Percentiles rank a stretch among this genome's conserved stretches.
Conservation (phyloP, 164 flowering plant species). For the Santalum album region DNA sequence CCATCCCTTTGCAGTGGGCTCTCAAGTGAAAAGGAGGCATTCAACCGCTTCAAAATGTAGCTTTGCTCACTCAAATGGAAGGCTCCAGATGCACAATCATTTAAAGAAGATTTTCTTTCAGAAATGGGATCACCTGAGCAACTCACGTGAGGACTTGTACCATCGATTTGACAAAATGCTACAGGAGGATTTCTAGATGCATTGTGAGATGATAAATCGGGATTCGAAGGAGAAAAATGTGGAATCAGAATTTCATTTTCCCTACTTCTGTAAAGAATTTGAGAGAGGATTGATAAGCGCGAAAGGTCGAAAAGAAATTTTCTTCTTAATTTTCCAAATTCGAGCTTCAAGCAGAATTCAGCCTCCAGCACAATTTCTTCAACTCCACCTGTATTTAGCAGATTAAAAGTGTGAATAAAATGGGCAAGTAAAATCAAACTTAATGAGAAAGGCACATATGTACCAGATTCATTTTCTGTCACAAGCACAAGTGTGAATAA, state of each 20-base stretch:
- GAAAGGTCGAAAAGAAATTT: slow-evolving; percentile 34
- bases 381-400: slow-evolving; percentile 41
- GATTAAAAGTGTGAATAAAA: slow-evolving; percentile 2
- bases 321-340: slow-evolving; percentile 28
- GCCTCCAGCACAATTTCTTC: slow-evolving; percentile 47
- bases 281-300: slow-evolving; percentile 50
- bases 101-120: slow-evolving; percentile 10
- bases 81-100: slow-evolving; percentile 8
- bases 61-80: slow-evolving; percentile 20
- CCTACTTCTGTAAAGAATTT: slow-evolving; percentile 14
- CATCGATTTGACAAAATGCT: slow-evolving; percentile 11
- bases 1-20: slow-evolving; percentile 20
- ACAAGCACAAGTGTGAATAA: slow-evolving; percentile 30
- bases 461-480: slow-evolving; percentile 54
- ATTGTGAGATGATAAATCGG: slow-evolving; percentile 15
- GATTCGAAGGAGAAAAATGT: slow-evolving; percentile 31
- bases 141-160: slow-evolving; percentile 20
- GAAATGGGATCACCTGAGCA: slow-evolving; percentile 23
- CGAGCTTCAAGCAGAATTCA: slow-evolving; percentile 32
- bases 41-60: slow-evolving; percentile 45
- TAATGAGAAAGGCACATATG: slow-evolving; percentile 4
- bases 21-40: slow-evolving; percentile 38
- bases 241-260: slow-evolving; percentile 30
- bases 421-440: not conserved
- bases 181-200: slow-evolving; percentile 21